A percentile compares a stretch with the other conserved stretches of the same genome.
Conservation (phyloP, 1,284 basidiomycete genomes). For the Irpex rosettiformis region DNA sequence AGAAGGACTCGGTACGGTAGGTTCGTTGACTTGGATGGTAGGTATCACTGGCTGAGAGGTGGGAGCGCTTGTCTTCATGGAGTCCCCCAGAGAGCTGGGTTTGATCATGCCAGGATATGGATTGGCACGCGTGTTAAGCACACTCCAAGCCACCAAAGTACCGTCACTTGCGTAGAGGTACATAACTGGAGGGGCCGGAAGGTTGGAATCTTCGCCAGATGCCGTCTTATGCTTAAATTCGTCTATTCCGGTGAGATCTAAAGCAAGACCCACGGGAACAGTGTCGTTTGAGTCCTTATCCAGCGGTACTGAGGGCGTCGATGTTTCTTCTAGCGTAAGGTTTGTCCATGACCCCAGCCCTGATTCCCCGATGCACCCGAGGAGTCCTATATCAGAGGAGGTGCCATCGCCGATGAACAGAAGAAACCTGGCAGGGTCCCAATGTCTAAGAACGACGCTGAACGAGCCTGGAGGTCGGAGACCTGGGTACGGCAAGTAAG, state of each 20-base stretch:
- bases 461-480: slow-evolving; percentile 54
- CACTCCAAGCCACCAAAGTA: slow-evolving; percentile 72
- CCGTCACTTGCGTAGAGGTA: slow-evolving; percentile 82
- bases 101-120: slow-evolving; percentile 56
- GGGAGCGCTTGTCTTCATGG: slow-evolving; percentile 24
- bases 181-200: slow-evolving; percentile 66
- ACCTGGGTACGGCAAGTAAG: slow-evolving; percentile 54
- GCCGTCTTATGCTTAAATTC: slow-evolving; percentile 36
- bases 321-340: slow-evolving; percentile 71
- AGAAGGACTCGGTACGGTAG: slow-evolving; percentile 6
- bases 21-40: slow-evolving; percentile 2
- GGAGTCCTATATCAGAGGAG: slow-evolving; percentile 73
- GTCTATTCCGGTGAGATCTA: slow-evolving; percentile 62
- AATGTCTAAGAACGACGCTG: slow-evolving; percentile 53
- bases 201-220: slow-evolving; percentile 42
- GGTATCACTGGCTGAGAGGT: slow-evolving; percentile 8
- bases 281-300: slow-evolving; percentile 74
- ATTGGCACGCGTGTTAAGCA: slow-evolving; percentile 52
- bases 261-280: slow-evolving; percentile 61
- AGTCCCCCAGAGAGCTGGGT: slow-evolving; percentile 9
- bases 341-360: slow-evolving; percentile 58
- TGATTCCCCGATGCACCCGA: slow-evolving; percentile 48
- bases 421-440: slow-evolving; percentile 61
- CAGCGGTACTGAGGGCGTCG: slow-evolving; percentile 65
- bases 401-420: slow-evolving; percentile 70